Percentiles rank a stretch among this genome's conserved stretches.
phyloP scores from a whole-genome alignment of 78 protist genomes.

The Anaeramoeba flamelloides region DNA sequence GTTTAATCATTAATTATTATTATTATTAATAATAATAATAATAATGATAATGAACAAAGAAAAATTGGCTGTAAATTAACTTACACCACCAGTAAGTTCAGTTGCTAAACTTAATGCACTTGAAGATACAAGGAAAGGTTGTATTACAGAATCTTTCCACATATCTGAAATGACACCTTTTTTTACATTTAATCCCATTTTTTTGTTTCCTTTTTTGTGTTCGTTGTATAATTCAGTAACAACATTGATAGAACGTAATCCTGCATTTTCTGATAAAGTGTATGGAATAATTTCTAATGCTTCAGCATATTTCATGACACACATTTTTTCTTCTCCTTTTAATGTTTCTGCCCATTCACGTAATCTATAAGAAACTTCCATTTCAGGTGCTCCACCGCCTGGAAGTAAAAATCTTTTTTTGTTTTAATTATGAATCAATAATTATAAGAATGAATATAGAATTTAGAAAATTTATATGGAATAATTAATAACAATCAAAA shows the following conservation, averaged over 20 bases:
- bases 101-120: constrained; percentile 88
- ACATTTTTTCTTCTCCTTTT: constrained; percentile 32
- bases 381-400: constrained; percentile 98
- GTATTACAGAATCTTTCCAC: constrained; percentile 80
- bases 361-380: constrained; percentile 38
- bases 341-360: background rate
- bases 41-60: no score
- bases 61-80: no score
- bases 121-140: constrained; percentile 84
- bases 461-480: no score
- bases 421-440: no score
- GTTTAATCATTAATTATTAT: no score
- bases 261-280: constrained; percentile 98
- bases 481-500: no score
- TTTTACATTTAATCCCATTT: constrained; percentile 84
- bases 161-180: constrained; percentile 72
- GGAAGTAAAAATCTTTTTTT: constrained; percentile 64
- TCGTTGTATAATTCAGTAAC: constrained; percentile 37
- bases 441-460: no score
- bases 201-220: constrained; percentile 67
- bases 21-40: no score
- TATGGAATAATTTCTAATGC: constrained; percentile 92
- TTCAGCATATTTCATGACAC: constrained; percentile 82
- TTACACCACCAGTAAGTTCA: no score
- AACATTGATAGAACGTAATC: constrained; percentile 73